A percentile compares a stretch with the other conserved stretches of the same genome.
These are phyloP conservation scores for Sporothrix euskadiensis DNA, from an alignment of 2,329 filamentous ascomycete genomes.

Conservation along the genomic window DNA sequence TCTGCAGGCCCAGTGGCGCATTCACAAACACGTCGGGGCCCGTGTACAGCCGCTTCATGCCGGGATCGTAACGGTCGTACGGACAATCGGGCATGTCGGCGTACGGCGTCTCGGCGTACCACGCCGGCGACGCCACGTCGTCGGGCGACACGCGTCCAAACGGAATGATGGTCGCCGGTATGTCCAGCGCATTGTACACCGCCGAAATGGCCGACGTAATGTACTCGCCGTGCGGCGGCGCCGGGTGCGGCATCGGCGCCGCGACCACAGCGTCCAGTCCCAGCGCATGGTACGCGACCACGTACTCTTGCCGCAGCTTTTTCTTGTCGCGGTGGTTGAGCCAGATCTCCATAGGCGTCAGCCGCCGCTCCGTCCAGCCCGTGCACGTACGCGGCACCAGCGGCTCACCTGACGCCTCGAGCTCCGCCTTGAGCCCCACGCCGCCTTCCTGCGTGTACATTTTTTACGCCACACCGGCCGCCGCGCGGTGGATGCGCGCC, in stretches of 20 bases:
- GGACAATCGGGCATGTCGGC: slow-evolving; percentile 6
- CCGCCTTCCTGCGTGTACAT: slow-evolving; percentile 25
- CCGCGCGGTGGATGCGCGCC: neutral
- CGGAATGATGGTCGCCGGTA: neutral
- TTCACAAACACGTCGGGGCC: neutral
- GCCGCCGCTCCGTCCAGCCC: neutral
- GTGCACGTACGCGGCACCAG: slow-evolving; percentile 13
- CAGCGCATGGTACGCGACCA: neutral
- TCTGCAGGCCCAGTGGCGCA: slow-evolving; percentile 14
- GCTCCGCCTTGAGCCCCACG: slow-evolving; percentile 6
- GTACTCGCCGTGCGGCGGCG: slow-evolving; percentile 18
- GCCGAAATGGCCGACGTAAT: slow-evolving; percentile 4
- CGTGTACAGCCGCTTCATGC: slow-evolving; percentile 4
- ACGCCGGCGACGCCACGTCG: neutral
- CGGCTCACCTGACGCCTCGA: slow-evolving; percentile 11
- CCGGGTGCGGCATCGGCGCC: slow-evolving; percentile 11
- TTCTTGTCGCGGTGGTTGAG: slow-evolving; percentile 12
- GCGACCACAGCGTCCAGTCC: neutral
- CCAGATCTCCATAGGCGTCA: slow-evolving; percentile 15
- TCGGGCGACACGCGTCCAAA: neutral
- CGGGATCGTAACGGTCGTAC: slow-evolving; percentile 14
- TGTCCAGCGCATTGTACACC: slow-evolving; percentile 7
- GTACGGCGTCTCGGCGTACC: neutral
- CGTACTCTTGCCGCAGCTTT: neutral
- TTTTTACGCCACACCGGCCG: slow-evolving; percentile 5